Evolutionary conservation across 2,329 filamentous ascomycete species (phyloP), one percentile per base, ranked within the genome.

Genomic region (Aspergillus ustus): DNA sequence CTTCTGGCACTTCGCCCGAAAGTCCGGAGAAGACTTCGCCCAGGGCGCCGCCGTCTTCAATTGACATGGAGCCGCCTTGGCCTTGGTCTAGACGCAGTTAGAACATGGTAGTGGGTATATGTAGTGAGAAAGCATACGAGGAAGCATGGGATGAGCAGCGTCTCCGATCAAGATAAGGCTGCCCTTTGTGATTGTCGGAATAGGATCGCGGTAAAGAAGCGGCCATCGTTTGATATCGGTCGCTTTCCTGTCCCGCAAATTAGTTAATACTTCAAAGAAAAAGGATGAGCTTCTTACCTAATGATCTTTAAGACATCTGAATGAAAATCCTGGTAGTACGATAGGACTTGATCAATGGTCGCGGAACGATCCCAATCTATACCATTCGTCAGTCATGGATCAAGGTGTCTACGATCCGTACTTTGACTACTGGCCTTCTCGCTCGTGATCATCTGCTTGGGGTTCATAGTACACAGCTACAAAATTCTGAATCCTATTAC

Each of bases 21-120:
- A 59, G 13, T n/a, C 11, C 50, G 2, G 49, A 11, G 20, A 59
- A 59, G 29, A 59, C 2, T 50, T 52, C 49, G 15, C 57, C 22
- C 0, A 76, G 57, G 0, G 73, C 73, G 4, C 72, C 73, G 1
- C 66, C 73, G 49, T 76, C 73, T 61, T 77, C 74, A 34, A 76
- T 74, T 7, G 74, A 73, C 54, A 73, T 71, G 40, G 73, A 73
- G 8, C 72, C 67, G 1, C 72, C 73, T 66, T 76, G 73, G 15
- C 69, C 72, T 54, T 60, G 58, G 28, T 60, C 58, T 60, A 17
- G 3, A 29, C 4, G 7, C 6, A n/a, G 17, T 52, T 25, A 59
- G 45, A 15, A 7, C 7, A 22, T 4, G n/a, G 7, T 17, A 28
- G 6, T 43, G 22, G 15, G 20, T n/a, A 37, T 29, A 1, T 13